Percentiles rank a stretch among this genome's conserved stretches.
Conservation (phyloP, 2,329 filamentous ascomycete genomes). For the Xylariaceae sp. region DNA sequence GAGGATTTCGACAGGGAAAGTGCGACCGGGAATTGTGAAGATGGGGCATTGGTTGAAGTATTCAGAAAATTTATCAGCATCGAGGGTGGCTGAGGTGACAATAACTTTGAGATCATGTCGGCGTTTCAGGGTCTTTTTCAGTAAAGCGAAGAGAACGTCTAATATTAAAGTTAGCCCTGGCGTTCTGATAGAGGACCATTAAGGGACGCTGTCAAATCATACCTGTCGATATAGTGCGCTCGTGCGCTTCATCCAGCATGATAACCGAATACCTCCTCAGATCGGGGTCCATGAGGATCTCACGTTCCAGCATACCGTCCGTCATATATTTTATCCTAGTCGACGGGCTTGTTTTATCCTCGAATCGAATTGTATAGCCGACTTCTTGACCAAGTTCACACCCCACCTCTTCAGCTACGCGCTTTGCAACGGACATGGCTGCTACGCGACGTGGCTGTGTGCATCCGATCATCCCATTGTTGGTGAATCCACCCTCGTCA, state of each 20-base stretch:
- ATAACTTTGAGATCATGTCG: constrained; percentile 91
- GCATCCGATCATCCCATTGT: constrained; percentile 89
- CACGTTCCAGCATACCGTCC: constrained; percentile 95
- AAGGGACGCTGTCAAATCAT: background rate
- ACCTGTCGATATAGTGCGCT: constrained; percentile 86
- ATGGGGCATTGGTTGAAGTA: constrained; percentile 98
- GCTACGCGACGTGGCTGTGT: constrained; percentile 97
- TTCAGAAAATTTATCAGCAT: constrained; percentile 95
- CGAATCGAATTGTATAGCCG: constrained; percentile 96
- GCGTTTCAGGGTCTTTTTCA: constrained; percentile 91
- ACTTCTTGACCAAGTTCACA: constrained; percentile 91
- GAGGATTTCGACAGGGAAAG: constrained; percentile 93
- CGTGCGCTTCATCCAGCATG: constrained; percentile 98
- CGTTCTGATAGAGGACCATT: background rate
- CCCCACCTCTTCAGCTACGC: constrained; percentile 94
- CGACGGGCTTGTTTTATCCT: constrained; percentile 85
- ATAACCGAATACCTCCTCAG: constrained; percentile 92
- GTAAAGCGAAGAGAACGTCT: constrained; percentile 89
- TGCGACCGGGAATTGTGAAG: constrained; percentile 93
- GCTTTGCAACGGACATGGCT: constrained; percentile 96
- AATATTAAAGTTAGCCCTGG: background rate
- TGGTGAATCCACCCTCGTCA: constrained; percentile 88
- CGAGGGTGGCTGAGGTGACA: constrained; percentile 93
- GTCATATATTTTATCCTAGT: constrained; percentile 99
- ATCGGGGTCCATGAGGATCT: constrained; percentile 91